A percentile compares a stretch with the other conserved stretches of the same genome.
Conservation (phyloP, 257 asterid genomes). For the Primulina eburnea region DNA sequence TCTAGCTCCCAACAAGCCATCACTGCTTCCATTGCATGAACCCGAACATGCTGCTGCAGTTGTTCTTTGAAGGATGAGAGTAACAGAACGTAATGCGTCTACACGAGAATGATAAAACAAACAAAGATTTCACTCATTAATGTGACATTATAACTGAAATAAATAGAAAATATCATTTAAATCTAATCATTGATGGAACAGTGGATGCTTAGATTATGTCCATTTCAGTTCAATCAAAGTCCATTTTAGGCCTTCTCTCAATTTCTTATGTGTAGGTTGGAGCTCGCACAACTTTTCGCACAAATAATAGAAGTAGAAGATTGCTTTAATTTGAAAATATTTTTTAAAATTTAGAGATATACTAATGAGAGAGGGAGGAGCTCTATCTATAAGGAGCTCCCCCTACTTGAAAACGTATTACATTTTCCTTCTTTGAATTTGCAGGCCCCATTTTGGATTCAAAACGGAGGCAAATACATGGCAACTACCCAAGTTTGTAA, state of each 20-base stretch:
- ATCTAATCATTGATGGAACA: too few relatives aligned
- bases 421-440: not conserved
- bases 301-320: too few relatives aligned
- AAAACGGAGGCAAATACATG: not conserved
- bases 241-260: not conserved
- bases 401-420: not conserved
- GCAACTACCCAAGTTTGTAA: not conserved
- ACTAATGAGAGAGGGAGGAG: too few relatives aligned
- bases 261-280: too few relatives aligned
- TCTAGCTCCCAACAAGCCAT: slow-evolving; percentile 99
- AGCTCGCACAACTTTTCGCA: too few relatives aligned
- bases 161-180: not conserved
- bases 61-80: slow-evolving; percentile 97
- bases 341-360: not conserved
- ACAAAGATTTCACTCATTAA: not conserved
- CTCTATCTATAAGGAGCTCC: too few relatives aligned
- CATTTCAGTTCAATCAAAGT: not conserved
- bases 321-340: not conserved
- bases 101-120: slow-evolving; percentile 23
- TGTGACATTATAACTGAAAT: not conserved
- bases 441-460: not conserved
- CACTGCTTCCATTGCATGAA: slow-evolving; percentile 99
- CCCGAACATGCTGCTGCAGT: slow-evolving; percentile 95
- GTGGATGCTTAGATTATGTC: not conserved
- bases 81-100: slow-evolving; percentile 93